Evolutionary conservation across 179 eudicot species (phyloP), one percentile per base, ranked within the genome.

Genomic region (Beta macrorhiza): DNA sequence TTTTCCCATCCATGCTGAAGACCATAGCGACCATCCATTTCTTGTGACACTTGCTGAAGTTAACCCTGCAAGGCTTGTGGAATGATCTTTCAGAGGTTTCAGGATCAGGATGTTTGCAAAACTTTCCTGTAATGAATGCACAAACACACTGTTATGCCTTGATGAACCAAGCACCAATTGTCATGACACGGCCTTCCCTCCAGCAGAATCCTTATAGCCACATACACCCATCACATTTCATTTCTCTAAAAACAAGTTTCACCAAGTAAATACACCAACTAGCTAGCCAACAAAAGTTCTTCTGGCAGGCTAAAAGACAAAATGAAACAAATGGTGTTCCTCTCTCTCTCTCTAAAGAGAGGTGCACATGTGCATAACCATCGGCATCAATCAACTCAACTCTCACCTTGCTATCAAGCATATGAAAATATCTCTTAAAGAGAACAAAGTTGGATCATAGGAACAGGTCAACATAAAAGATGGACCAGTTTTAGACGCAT

Each of bases 1-100:
- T 93, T 93, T 87, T 96, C 99, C 99, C 99, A 96, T 93, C 99
- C 96, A 87, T 92, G 99, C 92, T 91, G 99, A 82, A 81, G 94
- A 89, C 92, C 95, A 91, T 92, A 96, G 93, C 97, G 98, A 84
- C 97, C 94, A 89, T 96, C 99, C 99, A 96, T 96, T 79, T 87
- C 91, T 89, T 81, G 90, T 73, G 79, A 77, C 77, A 82, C 82
- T 85, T 78, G 89, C 82, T 82, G 87, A 83, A 71, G 78, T 80
- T 88, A 88, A 79, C 86, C 93, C 93, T 85, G 88, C 85, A 89
- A 88, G 87, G 88, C 87, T 87, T 90, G 89, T 86, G 84, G 80
- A 81, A 83, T 85, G 91, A 87, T 85, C 84, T 85, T 88, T 90
- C 86, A 84, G 89, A 84, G 83, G 87, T 88, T 88, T 89, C 89